Percentiles rank a stretch among this genome's conserved stretches.
Conservation (phyloP, 768 basidiomycete genomes). For the Pisolithus sp. region DNA sequence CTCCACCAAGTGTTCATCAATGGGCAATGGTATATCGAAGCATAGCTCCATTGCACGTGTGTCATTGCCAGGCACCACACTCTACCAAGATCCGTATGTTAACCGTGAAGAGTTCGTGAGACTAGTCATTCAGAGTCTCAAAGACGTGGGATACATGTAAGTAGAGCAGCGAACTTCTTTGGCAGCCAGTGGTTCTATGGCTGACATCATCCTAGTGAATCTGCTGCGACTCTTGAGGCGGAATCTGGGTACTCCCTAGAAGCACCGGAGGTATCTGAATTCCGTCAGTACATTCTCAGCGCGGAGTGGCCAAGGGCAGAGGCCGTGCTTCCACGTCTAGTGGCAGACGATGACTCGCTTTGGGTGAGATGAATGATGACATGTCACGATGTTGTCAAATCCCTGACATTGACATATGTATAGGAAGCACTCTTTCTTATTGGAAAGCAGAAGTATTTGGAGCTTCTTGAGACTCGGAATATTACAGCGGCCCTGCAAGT, state of each 20-base stretch:
- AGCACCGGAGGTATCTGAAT: constrained; percentile 66
- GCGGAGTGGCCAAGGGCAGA: constrained; percentile 81
- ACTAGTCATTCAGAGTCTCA: constrained; percentile 79
- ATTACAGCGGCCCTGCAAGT: constrained; percentile 80
- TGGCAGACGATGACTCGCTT: constrained; percentile 59
- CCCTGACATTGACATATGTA: constrained; percentile 17
- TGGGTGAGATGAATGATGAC: constrained; percentile 45
- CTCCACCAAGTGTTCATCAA: constrained; percentile 29
- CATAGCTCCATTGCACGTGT: constrained; percentile 52
- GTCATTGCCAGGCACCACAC: constrained; percentile 59
- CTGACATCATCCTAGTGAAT: constrained; percentile 51
- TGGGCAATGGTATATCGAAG: constrained; percentile 47
- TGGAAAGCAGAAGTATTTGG: constrained; percentile 93
- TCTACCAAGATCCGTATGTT: constrained; percentile 74
- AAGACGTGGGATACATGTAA: constrained; percentile 79
- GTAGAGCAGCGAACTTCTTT: constrained; percentile 18
- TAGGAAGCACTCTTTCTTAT: constrained; percentile 85
- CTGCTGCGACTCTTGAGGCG: constrained; percentile 81
- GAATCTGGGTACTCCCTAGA: constrained; percentile 92
- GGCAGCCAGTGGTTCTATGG: constrained; percentile 9
- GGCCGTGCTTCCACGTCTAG: constrained; percentile 55
- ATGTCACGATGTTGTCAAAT: constrained; percentile 2
- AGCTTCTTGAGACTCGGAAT: constrained; percentile 76
- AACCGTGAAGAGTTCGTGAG: constrained; percentile 89
- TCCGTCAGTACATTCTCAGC: constrained; percentile 72